Evolutionary conservation across 2,329 filamentous ascomycete species (phyloP).

Genomic region (Simplicillium aogashimaense): DNA sequence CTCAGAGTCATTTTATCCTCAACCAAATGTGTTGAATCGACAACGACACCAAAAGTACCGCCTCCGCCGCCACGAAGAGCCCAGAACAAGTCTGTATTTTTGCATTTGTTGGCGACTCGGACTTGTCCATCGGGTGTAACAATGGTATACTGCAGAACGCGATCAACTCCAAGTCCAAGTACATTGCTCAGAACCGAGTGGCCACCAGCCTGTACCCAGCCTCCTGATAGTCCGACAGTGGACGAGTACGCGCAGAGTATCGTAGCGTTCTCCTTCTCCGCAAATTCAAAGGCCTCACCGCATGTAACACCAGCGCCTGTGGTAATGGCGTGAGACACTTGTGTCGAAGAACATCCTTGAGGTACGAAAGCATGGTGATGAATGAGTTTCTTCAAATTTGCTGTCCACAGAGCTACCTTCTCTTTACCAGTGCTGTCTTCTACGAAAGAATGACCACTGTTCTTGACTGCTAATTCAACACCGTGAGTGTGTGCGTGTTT

Average conservation of each 20-base stretch:
- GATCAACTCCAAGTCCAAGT: constrained; percentile 38
- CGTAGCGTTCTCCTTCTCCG: constrained; percentile 3
- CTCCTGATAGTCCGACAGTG: constrained; percentile 5
- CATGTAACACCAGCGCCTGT: constrained; percentile 4
- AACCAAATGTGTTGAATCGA: not conserved
- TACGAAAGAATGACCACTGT: constrained; percentile 4
- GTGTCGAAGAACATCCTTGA: not conserved
- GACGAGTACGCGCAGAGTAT: constrained; percentile 5
- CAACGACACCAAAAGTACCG: constrained; percentile 39
- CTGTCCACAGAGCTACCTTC: constrained; percentile 4
- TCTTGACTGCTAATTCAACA: constrained; percentile 3
- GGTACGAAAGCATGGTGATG: constrained; percentile 2
- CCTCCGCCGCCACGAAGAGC: constrained; percentile 38
- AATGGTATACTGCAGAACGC: constrained; percentile 31
- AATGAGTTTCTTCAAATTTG: constrained; percentile 3
- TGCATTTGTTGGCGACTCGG: constrained; percentile 26
- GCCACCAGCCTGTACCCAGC: constrained; percentile 20
- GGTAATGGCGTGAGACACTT: constrained; percentile 2
- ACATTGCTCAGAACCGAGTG: constrained; percentile 27
- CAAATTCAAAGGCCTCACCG: constrained; percentile 6
- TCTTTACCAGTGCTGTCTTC: not conserved
- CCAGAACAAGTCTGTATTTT: constrained; percentile 43
- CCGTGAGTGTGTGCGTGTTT: constrained; percentile 1
- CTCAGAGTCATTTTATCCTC: not conserved
- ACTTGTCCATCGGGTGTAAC: constrained; percentile 30